These are phyloP conservation scores for Alisma plantagoaquatica DNA, from an alignment of 106 monocot species.

Conservation along the genomic window DNA sequence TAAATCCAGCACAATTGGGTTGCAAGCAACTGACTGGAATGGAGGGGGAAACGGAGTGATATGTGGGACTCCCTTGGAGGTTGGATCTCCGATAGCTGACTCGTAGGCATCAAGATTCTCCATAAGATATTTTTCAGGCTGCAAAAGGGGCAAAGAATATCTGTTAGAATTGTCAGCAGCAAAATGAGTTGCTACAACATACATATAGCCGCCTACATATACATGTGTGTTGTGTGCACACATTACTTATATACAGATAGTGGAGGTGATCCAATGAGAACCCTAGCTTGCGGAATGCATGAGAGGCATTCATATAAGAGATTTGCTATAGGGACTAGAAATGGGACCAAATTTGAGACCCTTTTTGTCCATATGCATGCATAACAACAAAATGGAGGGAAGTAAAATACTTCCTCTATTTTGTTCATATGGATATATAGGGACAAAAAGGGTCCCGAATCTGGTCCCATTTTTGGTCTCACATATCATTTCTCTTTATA, in stretches of 20 bases:
- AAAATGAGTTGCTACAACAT: background rate
- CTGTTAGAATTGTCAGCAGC: background rate
- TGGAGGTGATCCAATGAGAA: background rate
- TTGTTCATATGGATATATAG: too few species aligned
- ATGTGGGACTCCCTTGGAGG: conserved; percentile 33
- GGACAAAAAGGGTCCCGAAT: too few species aligned
- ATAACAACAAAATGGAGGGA: too few species aligned
- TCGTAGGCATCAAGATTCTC: conserved; percentile 82
- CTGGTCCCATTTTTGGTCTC: too few species aligned
- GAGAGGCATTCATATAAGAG: background rate
- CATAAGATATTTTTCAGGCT: conserved; percentile 66
- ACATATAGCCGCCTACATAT: too few species aligned
- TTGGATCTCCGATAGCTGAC: conserved; percentile 54
- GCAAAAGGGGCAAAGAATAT: conserved; percentile 1
- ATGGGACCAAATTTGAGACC: too few species aligned
- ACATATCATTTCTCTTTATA: too few species aligned
- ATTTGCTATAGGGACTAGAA: too few species aligned
- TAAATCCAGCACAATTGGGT: conserved; percentile 87
- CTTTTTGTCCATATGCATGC: too few species aligned
- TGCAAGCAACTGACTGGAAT: conserved; percentile 78
- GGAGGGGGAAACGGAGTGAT: conserved; percentile 77
- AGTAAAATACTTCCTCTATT: too few species aligned
- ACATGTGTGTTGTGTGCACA: too few species aligned
- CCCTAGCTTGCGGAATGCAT: background rate
- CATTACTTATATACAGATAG: background rate